Percentiles rank a stretch among this genome's conserved stretches.
These are phyloP conservation scores for Cystobasidium pallidum DNA, from an alignment of 1,284 basidiomycete species.

Conservation along the genomic window DNA sequence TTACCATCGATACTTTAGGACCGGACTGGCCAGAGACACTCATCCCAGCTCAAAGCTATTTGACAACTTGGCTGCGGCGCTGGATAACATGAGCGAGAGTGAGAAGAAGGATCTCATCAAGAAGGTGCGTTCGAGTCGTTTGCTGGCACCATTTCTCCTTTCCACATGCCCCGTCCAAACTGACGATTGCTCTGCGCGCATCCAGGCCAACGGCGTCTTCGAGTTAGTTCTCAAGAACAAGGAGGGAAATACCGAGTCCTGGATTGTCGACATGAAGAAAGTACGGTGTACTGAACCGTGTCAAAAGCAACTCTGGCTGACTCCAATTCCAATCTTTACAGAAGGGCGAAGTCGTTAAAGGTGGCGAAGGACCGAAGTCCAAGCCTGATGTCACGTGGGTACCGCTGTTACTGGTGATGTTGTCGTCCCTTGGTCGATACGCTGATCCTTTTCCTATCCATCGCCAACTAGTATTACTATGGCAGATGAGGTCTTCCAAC, in stretches of 20 bases:
- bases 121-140: constrained; percentile 13
- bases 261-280: constrained; percentile 94
- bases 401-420: neutral
- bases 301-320: neutral
- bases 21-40: constrained; percentile 11
- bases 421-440: no score
- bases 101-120: constrained; percentile 51
- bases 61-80: constrained; percentile 47
- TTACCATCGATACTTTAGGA: neutral
- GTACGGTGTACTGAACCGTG: constrained; percentile 49
- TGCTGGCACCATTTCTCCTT: no score
- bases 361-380: constrained; percentile 75
- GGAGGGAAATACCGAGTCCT: constrained; percentile 36
- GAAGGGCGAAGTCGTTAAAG: constrained; percentile 63
- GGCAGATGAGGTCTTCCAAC: constrained; percentile 57
- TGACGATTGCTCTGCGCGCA: neutral
- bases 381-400: constrained; percentile 66
- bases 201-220: constrained; percentile 53
- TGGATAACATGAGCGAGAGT: constrained; percentile 47
- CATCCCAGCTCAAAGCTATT: constrained; percentile 48
- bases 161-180: constrained; percentile 2
- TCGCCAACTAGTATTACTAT: constrained; percentile 62
- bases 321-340: neutral
- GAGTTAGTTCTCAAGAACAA: constrained; percentile 49
- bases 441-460: neutral